A percentile compares a stretch with the other conserved stretches of the same genome.
Evolutionary conservation across 2,329 filamentous ascomycete species (phyloP).

Genomic region (Fusarium tjaetaba): DNA sequence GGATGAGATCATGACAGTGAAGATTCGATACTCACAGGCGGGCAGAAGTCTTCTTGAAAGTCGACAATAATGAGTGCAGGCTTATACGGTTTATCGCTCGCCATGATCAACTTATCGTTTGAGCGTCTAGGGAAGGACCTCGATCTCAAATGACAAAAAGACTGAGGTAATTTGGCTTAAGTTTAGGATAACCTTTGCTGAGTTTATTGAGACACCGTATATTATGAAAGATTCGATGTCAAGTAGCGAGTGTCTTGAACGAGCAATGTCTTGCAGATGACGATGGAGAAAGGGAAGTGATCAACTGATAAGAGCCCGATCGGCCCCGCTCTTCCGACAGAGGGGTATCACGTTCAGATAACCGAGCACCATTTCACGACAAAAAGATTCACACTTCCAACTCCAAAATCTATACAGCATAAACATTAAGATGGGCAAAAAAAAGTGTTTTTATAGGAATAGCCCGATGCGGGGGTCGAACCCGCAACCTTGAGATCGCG

Average conservation of each 20-base stretch:
- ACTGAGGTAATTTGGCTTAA: no score
- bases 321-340: slow-evolving; percentile 18
- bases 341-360: neutral
- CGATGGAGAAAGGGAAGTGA: neutral
- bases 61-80: slow-evolving; percentile 79
- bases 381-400: neutral
- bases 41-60: slow-evolving; percentile 94
- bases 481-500: slow-evolving; percentile 64
- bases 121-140: neutral
- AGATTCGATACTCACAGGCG: slow-evolving; percentile 70
- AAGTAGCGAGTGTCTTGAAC: neutral
- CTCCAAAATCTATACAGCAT: neutral
- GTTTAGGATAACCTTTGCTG: no score
- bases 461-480: slow-evolving; percentile 60
- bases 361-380: neutral
- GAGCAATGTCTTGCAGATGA: neutral
- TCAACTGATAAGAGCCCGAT: slow-evolving; percentile 10
- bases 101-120: neutral
- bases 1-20: no score
- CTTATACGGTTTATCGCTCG: slow-evolving; percentile 47
- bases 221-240: no score
- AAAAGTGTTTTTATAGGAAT: slow-evolving; percentile 19
- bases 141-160: no score
- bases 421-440: neutral
- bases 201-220: no score